These are phyloP conservation scores for Cryphonectria naterciae DNA, from an alignment of 2,329 filamentous ascomycete species.

Conservation along the genomic window DNA sequence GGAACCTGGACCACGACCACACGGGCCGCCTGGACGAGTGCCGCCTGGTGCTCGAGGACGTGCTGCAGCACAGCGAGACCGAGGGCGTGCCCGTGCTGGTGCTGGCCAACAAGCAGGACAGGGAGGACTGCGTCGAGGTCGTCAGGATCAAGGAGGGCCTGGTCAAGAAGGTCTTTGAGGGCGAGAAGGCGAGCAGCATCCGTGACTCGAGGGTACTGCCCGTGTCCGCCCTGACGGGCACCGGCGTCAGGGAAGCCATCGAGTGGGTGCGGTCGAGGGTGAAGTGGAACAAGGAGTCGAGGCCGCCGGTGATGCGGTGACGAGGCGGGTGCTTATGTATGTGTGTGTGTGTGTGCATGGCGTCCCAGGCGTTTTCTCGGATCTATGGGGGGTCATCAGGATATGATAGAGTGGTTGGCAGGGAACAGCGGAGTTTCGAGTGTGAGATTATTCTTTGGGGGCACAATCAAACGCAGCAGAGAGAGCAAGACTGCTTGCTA, in stretches of 20 bases:
- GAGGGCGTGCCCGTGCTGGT: slow-evolving; percentile 91
- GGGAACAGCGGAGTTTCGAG: slow-evolving; percentile 13
- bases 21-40: slow-evolving; percentile 80
- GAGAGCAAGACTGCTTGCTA: neutral
- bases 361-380: slow-evolving; percentile 14
- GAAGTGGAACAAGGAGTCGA: slow-evolving; percentile 93
- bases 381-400: neutral
- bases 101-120: slow-evolving; percentile 95
- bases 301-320: slow-evolving; percentile 92
- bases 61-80: slow-evolving; percentile 83
- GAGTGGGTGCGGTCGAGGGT: slow-evolving; percentile 93
- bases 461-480: neutral
- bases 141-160: slow-evolving; percentile 96
- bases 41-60: slow-evolving; percentile 83
- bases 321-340: slow-evolving; percentile 6
- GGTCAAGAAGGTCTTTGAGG: slow-evolving; percentile 93
- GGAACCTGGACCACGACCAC: slow-evolving; percentile 61
- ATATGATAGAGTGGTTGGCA: neutral
- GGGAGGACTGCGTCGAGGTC: slow-evolving; percentile 96
- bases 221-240: slow-evolving; percentile 85
- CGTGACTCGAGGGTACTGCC: slow-evolving; percentile 90
- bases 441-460: neutral
- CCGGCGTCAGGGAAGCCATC: slow-evolving; percentile 91
- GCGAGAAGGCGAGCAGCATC: slow-evolving; percentile 83
- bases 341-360: slow-evolving; percentile 1